Evolutionary conservation across 805 yeast genomes (phyloP).

Genomic region (Saturnispora hagleri): DNA sequence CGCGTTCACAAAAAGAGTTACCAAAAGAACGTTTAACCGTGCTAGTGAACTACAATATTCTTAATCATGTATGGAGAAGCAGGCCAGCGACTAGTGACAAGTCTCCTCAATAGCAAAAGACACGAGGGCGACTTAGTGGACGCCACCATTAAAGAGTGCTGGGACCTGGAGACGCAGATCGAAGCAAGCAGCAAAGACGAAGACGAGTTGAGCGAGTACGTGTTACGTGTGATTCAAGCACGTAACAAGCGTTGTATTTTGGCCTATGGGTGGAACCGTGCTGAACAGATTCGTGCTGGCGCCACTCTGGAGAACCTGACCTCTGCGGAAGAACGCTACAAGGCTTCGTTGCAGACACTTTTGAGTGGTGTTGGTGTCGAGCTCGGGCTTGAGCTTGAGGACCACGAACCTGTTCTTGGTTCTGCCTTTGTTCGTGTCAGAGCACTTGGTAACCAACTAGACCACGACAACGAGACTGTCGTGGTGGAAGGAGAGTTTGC

Average conservation of each 20-base stretch:
- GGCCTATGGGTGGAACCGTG: conserved; percentile 62
- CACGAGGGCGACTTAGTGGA: conserved; percentile 4
- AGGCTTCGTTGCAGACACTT: conserved; percentile 59
- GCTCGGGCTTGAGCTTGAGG: conserved; percentile 66
- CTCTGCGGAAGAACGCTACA: conserved; percentile 73
- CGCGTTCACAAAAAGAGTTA: too few species aligned
- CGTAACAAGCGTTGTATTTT: conserved; percentile 75
- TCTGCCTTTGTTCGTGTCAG: conserved; percentile 1
- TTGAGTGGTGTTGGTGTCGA: conserved; percentile 66
- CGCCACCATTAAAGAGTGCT: conserved; percentile 1
- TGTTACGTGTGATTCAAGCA: background rate
- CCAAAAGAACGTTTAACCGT: too few species aligned
- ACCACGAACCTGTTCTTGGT: conserved; percentile 31
- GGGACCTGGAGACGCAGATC: background rate
- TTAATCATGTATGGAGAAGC: background rate
- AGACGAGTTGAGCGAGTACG: conserved; percentile 1
- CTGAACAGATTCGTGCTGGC: conserved; percentile 58
- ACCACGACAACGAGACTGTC: background rate
- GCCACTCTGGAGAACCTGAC: conserved; percentile 44
- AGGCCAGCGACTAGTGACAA: background rate
- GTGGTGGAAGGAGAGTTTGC: conserved; percentile 7
- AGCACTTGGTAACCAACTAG: background rate
- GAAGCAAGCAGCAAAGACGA: background rate
- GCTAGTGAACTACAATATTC: too few species aligned
- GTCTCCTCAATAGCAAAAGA: background rate